Conservation (phyloP, 2,329 filamentous ascomycete genomes). For the Fusarium sp. region DNA sequence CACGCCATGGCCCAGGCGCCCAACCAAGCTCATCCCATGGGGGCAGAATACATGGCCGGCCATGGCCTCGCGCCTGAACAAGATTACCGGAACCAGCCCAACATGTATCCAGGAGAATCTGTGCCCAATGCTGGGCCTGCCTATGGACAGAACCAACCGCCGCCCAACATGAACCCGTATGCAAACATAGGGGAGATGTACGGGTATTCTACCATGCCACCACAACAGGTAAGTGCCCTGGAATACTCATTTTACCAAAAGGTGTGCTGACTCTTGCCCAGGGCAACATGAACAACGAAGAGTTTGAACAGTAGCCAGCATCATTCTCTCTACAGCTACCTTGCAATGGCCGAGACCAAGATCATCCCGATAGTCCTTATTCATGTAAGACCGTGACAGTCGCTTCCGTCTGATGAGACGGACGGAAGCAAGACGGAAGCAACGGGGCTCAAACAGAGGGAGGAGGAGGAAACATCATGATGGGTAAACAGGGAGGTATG, state of each 20-base stretch:
- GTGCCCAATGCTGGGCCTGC: constrained; percentile 77
- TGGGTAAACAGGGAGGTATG: neutral
- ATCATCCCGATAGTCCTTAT: neutral
- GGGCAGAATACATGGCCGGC: constrained; percentile 72
- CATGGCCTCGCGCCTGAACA: constrained; percentile 76
- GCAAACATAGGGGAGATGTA: constrained; percentile 88
- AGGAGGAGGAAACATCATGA: neutral
- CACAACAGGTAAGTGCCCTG: constrained; percentile 78
- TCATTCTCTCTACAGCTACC: neutral
- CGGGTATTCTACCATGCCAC: constrained; percentile 81
- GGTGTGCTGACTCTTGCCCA: constrained; percentile 42
- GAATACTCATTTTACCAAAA: neutral
- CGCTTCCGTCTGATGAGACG: neutral
- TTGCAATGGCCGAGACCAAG: too few relatives aligned
- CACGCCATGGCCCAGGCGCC: constrained; percentile 66
- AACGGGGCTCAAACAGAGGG: neutral
- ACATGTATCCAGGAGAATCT: constrained; percentile 86
- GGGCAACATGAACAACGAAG: constrained; percentile 61
- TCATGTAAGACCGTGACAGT: neutral
- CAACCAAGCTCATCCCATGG: constrained; percentile 71
- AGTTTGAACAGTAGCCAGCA: constrained; percentile 56
- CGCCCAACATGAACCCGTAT: constrained; percentile 72
- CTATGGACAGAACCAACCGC: constrained; percentile 82
- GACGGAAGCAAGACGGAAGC: neutral
- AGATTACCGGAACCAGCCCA: constrained; percentile 82